Conservation (phyloP, 2,329 filamentous ascomycete genomes). For the Colletotrichum tabaci region DNA sequence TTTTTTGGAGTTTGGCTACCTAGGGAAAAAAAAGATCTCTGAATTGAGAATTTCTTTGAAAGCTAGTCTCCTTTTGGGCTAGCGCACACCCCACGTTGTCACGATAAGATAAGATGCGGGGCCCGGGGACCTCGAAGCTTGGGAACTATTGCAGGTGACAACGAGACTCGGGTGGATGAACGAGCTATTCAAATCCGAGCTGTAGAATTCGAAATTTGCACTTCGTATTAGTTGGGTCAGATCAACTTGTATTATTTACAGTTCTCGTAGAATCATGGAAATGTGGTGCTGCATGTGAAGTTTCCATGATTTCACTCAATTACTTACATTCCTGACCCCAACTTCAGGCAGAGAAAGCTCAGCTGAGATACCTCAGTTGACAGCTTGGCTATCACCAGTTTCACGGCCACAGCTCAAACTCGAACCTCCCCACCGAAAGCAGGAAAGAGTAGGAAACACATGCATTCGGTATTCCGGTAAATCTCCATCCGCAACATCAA, state of each 20-base stretch:
- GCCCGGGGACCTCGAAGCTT: conserved; percentile 13
- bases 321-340: too few relatives aligned
- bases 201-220: background rate
- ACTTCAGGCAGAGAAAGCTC: background rate
- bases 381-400: background rate
- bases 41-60: conserved; percentile 41
- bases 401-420: background rate
- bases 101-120: conserved; percentile 42
- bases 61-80: conserved; percentile 4
- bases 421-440: background rate
- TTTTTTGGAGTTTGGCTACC: conserved; percentile 34
- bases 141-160: background rate
- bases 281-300: background rate
- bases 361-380: background rate
- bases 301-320: background rate
- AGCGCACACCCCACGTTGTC: conserved; percentile 22
- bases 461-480: background rate
- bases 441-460: too few relatives aligned
- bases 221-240: background rate
- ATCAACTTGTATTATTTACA: background rate
- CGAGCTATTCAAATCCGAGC: background rate
- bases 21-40: conserved; percentile 34
- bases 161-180: background rate
- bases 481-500: background rate
- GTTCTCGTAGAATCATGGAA: accelerated